Percentiles rank a stretch among this genome's conserved stretches.
phyloP scores from a whole-genome alignment of 2,329 filamentous ascomycete genomes.

The Alternaria postmessia region DNA sequence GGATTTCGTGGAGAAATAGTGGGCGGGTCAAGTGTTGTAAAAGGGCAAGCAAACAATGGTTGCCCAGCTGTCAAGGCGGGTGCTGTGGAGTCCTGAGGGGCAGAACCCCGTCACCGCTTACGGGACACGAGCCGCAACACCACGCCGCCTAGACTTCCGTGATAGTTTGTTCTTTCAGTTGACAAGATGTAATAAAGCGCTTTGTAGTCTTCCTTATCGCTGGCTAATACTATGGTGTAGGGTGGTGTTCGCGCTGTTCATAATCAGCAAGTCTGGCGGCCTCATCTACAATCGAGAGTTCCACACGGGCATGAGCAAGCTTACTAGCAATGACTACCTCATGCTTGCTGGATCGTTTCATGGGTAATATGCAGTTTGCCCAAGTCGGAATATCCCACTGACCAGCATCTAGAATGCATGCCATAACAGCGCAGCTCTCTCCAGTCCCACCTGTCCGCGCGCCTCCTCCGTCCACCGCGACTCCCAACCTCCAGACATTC shows the following conservation, averaged over 20 bases:
- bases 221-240: slow-evolving; percentile 57
- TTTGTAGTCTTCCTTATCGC: background rate
- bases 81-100: slow-evolving; percentile 23
- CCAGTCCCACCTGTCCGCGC: slow-evolving; percentile 37
- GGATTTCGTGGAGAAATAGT: background rate
- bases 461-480: slow-evolving; percentile 32
- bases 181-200: slow-evolving; percentile 24
- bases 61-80: slow-evolving; percentile 13
- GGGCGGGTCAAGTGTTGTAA: background rate
- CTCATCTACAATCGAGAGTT: slow-evolving; percentile 97
- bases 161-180: slow-evolving; percentile 3
- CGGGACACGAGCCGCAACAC: slow-evolving; percentile 17
- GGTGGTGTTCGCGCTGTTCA: slow-evolving; percentile 93
- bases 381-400: background rate
- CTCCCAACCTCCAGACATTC: slow-evolving; percentile 47
- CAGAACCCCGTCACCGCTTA: slow-evolving; percentile 21
- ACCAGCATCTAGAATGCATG: slow-evolving; percentile 62
- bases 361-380: slow-evolving; percentile 65
- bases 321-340: slow-evolving; percentile 94
- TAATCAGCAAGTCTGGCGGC: slow-evolving; percentile 98
- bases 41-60: slow-evolving; percentile 9
- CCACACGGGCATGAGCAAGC: slow-evolving; percentile 82
- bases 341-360: slow-evolving; percentile 98
- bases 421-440: slow-evolving; percentile 62
- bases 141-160: slow-evolving; percentile 7